Conservation (phyloP, 2,329 filamentous ascomycete genomes). For the Neurospora sp. region DNA sequence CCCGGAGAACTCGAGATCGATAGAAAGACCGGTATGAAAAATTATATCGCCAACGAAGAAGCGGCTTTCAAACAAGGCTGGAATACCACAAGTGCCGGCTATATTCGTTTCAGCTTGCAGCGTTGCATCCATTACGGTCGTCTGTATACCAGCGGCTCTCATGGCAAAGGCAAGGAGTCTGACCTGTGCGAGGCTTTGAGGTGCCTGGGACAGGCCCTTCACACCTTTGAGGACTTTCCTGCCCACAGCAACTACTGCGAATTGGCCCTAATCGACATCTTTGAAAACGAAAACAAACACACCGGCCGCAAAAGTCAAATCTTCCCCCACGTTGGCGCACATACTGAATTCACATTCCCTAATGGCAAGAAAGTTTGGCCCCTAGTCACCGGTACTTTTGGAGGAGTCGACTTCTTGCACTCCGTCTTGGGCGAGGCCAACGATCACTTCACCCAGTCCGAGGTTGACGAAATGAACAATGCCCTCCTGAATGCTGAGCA, state of each 20-base stretch:
- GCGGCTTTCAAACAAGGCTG: slow-evolving; percentile 41
- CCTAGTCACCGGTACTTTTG: slow-evolving; percentile 64
- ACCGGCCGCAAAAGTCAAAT: slow-evolving; percentile 48
- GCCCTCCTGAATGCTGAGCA: slow-evolving; percentile 61
- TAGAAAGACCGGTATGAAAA: slow-evolving; percentile 85
- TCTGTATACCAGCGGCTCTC: slow-evolving; percentile 57
- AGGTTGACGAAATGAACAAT: slow-evolving; percentile 70
- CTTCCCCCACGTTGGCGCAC: slow-evolving; percentile 63
- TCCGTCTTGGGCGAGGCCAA: slow-evolving; percentile 65
- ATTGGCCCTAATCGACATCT: slow-evolving; percentile 60
- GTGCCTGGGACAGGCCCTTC: slow-evolving; percentile 65
- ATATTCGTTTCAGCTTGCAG: slow-evolving; percentile 65
- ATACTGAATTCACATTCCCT: slow-evolving; percentile 51
- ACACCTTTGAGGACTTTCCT: slow-evolving; percentile 70
- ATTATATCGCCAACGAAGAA: slow-evolving; percentile 87
- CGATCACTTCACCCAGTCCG: slow-evolving; percentile 76
- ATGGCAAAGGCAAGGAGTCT: slow-evolving; percentile 55
- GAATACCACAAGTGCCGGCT: slow-evolving; percentile 75
- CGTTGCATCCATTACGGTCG: slow-evolving; percentile 70
- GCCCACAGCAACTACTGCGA: slow-evolving; percentile 81
- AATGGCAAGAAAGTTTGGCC: slow-evolving; percentile 58
- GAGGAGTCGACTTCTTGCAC: slow-evolving; percentile 75
- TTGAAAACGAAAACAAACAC: not conserved
- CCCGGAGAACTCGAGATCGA: slow-evolving; percentile 65
- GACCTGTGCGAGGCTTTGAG: slow-evolving; percentile 73